These are phyloP conservation scores for Pseudonitzschia multiseries DNA, from an alignment of 108 stramenopile genomes.

Conservation along the genomic window DNA sequence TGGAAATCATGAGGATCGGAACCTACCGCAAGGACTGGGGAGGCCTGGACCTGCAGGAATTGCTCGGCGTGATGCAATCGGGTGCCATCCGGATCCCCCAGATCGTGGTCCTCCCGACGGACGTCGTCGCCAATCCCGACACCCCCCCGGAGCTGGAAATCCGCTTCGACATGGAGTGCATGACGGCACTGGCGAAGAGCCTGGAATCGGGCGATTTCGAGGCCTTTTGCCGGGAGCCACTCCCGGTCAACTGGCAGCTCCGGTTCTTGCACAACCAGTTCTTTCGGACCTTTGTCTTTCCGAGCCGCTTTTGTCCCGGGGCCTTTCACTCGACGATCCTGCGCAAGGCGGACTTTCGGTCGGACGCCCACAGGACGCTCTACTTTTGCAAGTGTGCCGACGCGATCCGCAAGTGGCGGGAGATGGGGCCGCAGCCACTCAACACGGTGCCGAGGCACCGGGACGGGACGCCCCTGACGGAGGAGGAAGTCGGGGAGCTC, in stretches of 20 bases:
- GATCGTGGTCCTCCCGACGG: slow-evolving; percentile 82
- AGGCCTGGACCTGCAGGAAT: slow-evolving; percentile 61
- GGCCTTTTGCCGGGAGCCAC: slow-evolving; percentile 12
- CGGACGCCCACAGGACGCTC: slow-evolving; percentile 33
- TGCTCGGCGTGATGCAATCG: slow-evolving; percentile 60
- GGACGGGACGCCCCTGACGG: slow-evolving; percentile 37
- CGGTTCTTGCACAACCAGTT: slow-evolving; percentile 81
- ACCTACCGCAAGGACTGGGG: slow-evolving; percentile 84
- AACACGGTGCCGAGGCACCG: slow-evolving; percentile 52
- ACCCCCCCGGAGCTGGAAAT: slow-evolving; percentile 82
- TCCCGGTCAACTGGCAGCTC: slow-evolving; percentile 81
- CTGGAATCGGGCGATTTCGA: slow-evolving; percentile 54
- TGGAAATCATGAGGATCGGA: slow-evolving; percentile 87
- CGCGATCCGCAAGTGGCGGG: slow-evolving; percentile 58
- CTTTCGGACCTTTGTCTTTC: slow-evolving; percentile 16
- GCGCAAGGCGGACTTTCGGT: slow-evolving; percentile 86
- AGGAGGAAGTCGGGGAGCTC: not conserved
- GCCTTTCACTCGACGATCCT: slow-evolving; percentile 87
- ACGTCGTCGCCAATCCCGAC: slow-evolving; percentile 81
- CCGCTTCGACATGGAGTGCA: slow-evolving; percentile 83
- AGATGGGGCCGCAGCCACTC: slow-evolving; percentile 63
- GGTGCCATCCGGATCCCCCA: slow-evolving; percentile 70
- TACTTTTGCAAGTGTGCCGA: slow-evolving; percentile 59
- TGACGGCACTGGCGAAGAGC: not conserved
- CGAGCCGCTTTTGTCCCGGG: slow-evolving; percentile 73